These are phyloP conservation scores for Nothophytophthora sp. DNA, from an alignment of 352 stramenopile species.

Conservation along the genomic window DNA sequence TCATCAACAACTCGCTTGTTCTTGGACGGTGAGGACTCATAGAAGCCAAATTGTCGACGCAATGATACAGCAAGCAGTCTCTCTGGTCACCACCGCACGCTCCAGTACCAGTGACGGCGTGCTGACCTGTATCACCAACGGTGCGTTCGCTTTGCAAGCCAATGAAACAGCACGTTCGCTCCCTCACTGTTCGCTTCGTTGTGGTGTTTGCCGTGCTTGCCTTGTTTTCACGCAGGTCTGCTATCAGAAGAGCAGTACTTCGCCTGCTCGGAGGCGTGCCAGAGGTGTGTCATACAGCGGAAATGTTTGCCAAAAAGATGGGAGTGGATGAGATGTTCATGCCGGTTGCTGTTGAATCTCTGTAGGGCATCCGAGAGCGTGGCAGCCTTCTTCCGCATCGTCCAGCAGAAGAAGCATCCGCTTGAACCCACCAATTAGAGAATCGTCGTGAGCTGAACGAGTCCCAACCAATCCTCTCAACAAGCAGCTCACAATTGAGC, in stretches of 20 bases:
- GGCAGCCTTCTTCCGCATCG: slow-evolving; percentile 71
- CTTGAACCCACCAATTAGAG: slow-evolving; percentile 22
- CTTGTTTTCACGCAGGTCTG: slow-evolving; percentile 38
- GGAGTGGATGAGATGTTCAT: background rate
- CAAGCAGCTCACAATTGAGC: too few species aligned
- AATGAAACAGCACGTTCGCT: background rate
- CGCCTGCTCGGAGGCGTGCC: slow-evolving; percentile 77
- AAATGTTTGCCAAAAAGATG: background rate
- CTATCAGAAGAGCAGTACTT: slow-evolving; percentile 85
- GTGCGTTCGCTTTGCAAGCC: slow-evolving; percentile 14
- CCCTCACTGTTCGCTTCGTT: slow-evolving; percentile 2
- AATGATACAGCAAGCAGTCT: slow-evolving; percentile 44
- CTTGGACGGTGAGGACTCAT: background rate
- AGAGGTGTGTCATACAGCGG: slow-evolving; percentile 64
- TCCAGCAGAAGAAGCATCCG: slow-evolving; percentile 76
- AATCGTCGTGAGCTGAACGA: too few species aligned
- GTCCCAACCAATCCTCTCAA: too few species aligned
- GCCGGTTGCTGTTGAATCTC: background rate
- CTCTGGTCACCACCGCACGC: slow-evolving; percentile 63
- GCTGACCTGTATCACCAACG: slow-evolving; percentile 75
- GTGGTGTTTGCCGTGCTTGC: too few species aligned
- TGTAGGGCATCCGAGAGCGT: slow-evolving; percentile 73
- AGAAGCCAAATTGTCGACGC: background rate
- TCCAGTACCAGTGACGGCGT: slow-evolving; percentile 71
- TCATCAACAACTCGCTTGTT: background rate